phyloP scores from a whole-genome alignment of 129 eudicot genomes.

The Chrysanthemum seticuspe region DNA sequence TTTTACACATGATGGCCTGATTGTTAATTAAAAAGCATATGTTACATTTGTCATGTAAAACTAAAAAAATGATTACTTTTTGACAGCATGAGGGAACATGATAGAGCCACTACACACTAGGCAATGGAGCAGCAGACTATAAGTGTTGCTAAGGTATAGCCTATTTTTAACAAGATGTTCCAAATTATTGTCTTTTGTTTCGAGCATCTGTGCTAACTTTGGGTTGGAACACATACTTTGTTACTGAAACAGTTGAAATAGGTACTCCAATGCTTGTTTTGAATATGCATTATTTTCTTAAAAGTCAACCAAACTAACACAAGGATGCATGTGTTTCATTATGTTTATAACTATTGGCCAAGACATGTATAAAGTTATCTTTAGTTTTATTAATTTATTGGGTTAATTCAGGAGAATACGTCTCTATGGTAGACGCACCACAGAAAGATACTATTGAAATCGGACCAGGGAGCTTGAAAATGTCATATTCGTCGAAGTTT shows the following conservation, averaged over 20 bases:
- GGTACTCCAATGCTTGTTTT: conserved; percentile 37
- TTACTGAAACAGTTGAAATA: conserved; percentile 51
- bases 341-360: not conserved
- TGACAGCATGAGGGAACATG: conserved; percentile 92
- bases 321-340: not conserved
- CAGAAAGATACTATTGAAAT: conserved; percentile 53
- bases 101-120: conserved; percentile 96
- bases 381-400: conserved; percentile 9
- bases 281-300: too few species aligned
- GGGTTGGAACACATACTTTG: conserved; percentile 89
- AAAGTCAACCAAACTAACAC: conserved; percentile 1
- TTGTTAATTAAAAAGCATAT: not conserved
- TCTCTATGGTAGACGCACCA: conserved; percentile 33
- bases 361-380: not conserved
- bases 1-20: too few species aligned
- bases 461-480: conserved; percentile 81
- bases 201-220: conserved; percentile 71
- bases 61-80: conserved; percentile 16
- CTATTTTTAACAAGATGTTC: conserved; percentile 21
- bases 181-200: conserved; percentile 79
- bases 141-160: conserved; percentile 85
- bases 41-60: not conserved
- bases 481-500: conserved; percentile 66
- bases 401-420: conserved; percentile 38
- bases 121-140: conserved; percentile 97